Percentiles rank a stretch among this genome's conserved stretches.
Conservation (phyloP, 495 filamentous ascomycete genomes). For the Articulospora tetracladia region DNA sequence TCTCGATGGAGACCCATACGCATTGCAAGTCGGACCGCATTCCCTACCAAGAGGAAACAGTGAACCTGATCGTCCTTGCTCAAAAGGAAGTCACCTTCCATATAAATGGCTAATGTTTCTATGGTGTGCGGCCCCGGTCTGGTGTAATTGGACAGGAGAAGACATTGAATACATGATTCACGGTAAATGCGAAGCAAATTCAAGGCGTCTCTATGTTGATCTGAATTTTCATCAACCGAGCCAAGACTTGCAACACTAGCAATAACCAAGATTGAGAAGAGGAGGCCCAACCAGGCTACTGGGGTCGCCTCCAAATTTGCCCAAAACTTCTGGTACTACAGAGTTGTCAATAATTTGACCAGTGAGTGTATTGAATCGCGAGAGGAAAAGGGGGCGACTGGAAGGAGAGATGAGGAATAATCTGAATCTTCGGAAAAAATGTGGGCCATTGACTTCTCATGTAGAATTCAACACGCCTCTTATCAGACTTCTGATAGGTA, state of each 20-base stretch:
- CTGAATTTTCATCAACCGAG: conserved; percentile 24
- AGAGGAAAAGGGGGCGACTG: too few relatives aligned
- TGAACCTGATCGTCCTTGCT: conserved; percentile 41
- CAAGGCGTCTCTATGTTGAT: conserved; percentile 20
- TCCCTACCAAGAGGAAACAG: conserved; percentile 44
- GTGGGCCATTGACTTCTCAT: too few relatives aligned
- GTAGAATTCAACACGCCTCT: too few relatives aligned
- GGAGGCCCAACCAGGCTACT: conserved; percentile 40
- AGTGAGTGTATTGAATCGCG: neutral
- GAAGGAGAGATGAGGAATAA: neutral
- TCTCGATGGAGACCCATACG: conserved; percentile 57
- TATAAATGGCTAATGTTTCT: conserved; percentile 45
- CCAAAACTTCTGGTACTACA: conserved; percentile 46
- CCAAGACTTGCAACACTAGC: conserved; percentile 32
- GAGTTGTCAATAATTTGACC: neutral
- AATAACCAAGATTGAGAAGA: conserved; percentile 39
- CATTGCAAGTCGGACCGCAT: conserved; percentile 45
- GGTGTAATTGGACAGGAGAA: conserved; percentile 42
- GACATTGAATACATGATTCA: conserved; percentile 32
- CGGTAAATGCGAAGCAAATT: conserved; percentile 11
- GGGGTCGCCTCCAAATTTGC: conserved; percentile 31
- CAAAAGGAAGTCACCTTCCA: conserved; percentile 40
- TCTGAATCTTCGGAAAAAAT: too few relatives aligned
- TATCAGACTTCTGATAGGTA: too few relatives aligned
- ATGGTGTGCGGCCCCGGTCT: conserved; percentile 40